Conservation (phyloP, 2,329 filamentous ascomycete genomes). For the Coniella vitis region DNA sequence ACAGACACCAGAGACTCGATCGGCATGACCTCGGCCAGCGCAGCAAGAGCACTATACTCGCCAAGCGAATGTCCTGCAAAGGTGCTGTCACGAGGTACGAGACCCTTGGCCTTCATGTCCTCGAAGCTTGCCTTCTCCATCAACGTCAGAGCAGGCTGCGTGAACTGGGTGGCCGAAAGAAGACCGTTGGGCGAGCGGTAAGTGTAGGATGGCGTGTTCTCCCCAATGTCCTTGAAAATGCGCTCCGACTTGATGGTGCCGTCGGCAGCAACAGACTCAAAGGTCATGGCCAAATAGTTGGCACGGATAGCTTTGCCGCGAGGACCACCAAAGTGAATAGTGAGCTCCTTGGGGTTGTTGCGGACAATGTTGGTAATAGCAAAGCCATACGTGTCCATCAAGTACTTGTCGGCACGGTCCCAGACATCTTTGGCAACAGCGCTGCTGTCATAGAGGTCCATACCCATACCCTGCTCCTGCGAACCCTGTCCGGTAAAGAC, state of each 20-base stretch:
- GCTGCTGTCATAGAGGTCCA: conserved; percentile 95
- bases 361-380: conserved; percentile 98
- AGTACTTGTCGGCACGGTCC: conserved; percentile 96
- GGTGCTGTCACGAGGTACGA: conserved; percentile 92
- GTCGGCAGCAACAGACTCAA: conserved; percentile 92
- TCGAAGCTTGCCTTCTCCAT: conserved; percentile 99
- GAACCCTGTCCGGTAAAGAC: conserved; percentile 98
- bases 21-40: conserved; percentile 97
- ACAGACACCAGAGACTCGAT: conserved; percentile 97
- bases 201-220: conserved; percentile 90
- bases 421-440: conserved; percentile 93
- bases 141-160: conserved; percentile 89
- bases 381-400: conserved; percentile 97
- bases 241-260: conserved; percentile 95
- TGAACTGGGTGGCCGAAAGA: conserved; percentile 96
- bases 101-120: conserved; percentile 95
- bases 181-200: conserved; percentile 93
- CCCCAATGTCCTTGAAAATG: conserved; percentile 97
- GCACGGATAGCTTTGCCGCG: conserved; percentile 95
- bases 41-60: conserved; percentile 95
- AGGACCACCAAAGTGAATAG: conserved; percentile 94
- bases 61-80: conserved; percentile 97
- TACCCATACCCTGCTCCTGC: conserved; percentile 99
- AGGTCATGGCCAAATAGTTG: conserved; percentile 99
- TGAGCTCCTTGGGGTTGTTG: conserved; percentile 99